Conservation (phyloP, 2,329 filamentous ascomycete species). For the Emericellopsis atlantica region DNA sequence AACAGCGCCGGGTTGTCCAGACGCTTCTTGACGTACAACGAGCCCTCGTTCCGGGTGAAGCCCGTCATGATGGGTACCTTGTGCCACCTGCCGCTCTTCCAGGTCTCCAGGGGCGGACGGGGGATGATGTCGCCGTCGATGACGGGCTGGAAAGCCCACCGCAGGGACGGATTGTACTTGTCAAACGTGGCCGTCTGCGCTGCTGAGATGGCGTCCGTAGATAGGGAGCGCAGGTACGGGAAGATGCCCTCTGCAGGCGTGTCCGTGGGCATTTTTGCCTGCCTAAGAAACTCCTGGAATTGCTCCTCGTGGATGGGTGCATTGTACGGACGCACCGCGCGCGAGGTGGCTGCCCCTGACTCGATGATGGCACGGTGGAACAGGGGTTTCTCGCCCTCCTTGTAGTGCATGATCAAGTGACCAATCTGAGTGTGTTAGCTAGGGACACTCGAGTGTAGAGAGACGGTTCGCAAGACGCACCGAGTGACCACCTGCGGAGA, state of each 20-base stretch:
- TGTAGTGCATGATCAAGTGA: slow-evolving; percentile 46
- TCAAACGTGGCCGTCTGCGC: slow-evolving; percentile 27
- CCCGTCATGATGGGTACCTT: slow-evolving; percentile 45
- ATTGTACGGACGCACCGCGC: slow-evolving; percentile 40
- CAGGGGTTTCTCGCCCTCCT: slow-evolving; percentile 26
- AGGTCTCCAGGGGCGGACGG: slow-evolving; percentile 43
- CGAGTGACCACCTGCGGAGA: slow-evolving; percentile 37
- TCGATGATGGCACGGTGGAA: slow-evolving; percentile 43
- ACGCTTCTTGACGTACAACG: slow-evolving; percentile 44
- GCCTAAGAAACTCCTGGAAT: slow-evolving; percentile 19
- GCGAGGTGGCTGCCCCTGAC: slow-evolving; percentile 40
- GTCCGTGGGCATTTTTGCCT: slow-evolving; percentile 6
- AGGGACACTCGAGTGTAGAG: not conserved
- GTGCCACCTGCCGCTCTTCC: slow-evolving; percentile 21
- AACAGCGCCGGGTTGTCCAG: slow-evolving; percentile 38
- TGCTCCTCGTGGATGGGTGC: slow-evolving; percentile 46
- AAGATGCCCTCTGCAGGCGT: slow-evolving; percentile 21
- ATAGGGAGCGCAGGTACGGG: slow-evolving; percentile 30
- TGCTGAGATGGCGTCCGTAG: slow-evolving; percentile 15
- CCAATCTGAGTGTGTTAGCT: slow-evolving; percentile 35
- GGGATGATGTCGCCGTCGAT: slow-evolving; percentile 49
- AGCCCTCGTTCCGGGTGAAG: slow-evolving; percentile 58
- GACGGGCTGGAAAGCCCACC: slow-evolving; percentile 57
- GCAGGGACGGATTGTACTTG: slow-evolving; percentile 29
- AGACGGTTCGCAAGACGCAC: slow-evolving; percentile 11